Base-by-base conservation (phyloP, 2,329 filamentous ascomycete species). In the Colletotrichum incanum region DNA sequence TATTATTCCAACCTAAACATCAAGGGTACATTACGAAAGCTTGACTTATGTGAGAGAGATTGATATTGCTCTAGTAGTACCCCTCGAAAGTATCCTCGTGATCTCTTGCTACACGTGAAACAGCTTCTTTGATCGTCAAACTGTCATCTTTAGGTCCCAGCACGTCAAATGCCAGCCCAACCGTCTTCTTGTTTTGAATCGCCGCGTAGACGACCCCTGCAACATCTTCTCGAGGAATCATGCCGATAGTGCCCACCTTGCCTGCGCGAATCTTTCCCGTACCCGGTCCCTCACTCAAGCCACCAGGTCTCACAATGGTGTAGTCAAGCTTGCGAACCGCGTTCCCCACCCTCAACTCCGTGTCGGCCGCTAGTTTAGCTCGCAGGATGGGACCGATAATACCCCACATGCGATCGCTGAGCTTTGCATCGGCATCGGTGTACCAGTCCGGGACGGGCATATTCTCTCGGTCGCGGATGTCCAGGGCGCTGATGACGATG, bases 401-500 rank as follows among this genome's bases (percentile, higher is more conserved):
- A 0, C 67, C 73, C 84, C 84, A 86, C 49, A 83, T 77, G 56
- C 78, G 76, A 14, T 82, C 77, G 65, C 81, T 83, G 49, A 78
- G 68, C 45, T 79, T 77, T 31, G 76, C 73, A 65, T 85, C 83
- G 31, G 75, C 78, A 4, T 84, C 81, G 31, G 80, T 77, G 73
- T 86, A 86, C 85, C 83, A 87, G 23, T 79, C 79, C 37, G 84
- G 85, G 43, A 78, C 78, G 3, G 81, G 79, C 76, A 74, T 75
- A 14, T 49, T 55, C 67, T 79, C 79, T 1, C 80, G 78, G 76
- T 85, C 84, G 26, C 86, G 77, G 26, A 86, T 79, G 73, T 86
- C 82, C 1, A 86, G 76, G 0, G 85, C 84, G 9, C 83, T 85
- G 65, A 87, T 80, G 61, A 84, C 82, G 67, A 88, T 78, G 72